phyloP scores from a whole-genome alignment of 192 early-diverging fungal species.

The Pilobolus umbonatus region DNA sequence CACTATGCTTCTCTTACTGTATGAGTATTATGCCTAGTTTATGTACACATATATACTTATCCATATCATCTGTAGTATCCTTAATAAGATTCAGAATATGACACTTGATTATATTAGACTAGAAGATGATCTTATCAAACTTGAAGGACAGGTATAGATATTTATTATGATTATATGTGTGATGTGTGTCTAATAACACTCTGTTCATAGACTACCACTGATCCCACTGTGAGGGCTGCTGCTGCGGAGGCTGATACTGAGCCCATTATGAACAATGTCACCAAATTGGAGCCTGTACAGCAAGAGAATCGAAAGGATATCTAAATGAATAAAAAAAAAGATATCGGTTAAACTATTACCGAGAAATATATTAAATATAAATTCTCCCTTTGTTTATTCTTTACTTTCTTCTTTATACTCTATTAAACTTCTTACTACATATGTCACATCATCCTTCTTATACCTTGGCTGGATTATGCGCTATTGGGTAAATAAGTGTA shows the following conservation, averaged over 20 bases:
- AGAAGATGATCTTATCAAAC: slow-evolving; percentile 34
- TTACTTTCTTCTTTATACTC: slow-evolving; percentile 3
- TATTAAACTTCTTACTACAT: neutral
- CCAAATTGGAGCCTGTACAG: slow-evolving; percentile 6
- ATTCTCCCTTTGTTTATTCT: no score
- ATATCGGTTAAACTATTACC: no score
- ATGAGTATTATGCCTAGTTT: slow-evolving; percentile 1
- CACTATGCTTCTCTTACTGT: slow-evolving; percentile 48
- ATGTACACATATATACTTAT: neutral
- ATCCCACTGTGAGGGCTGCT: neutral
- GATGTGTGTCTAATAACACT: neutral
- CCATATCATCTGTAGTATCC: slow-evolving; percentile 25
- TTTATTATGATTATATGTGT: neutral
- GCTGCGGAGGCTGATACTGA: neutral
- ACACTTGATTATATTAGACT: slow-evolving; percentile 39
- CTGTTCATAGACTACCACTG: neutral
- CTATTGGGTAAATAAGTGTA: slow-evolving; percentile 18
- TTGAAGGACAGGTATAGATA: slow-evolving; percentile 8
- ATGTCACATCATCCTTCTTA: slow-evolving; percentile 36
- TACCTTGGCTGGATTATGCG: slow-evolving; percentile 29
- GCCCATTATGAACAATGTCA: neutral
- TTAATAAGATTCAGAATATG: slow-evolving; percentile 45
- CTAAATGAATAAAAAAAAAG: no score
- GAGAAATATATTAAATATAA: no score
- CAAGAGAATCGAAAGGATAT: neutral